Percentiles rank a stretch among this genome's conserved stretches.
Evolutionary conservation across 2,329 filamentous ascomycete genomes (phyloP).

Genomic region (Epichloe bromicola): DNA sequence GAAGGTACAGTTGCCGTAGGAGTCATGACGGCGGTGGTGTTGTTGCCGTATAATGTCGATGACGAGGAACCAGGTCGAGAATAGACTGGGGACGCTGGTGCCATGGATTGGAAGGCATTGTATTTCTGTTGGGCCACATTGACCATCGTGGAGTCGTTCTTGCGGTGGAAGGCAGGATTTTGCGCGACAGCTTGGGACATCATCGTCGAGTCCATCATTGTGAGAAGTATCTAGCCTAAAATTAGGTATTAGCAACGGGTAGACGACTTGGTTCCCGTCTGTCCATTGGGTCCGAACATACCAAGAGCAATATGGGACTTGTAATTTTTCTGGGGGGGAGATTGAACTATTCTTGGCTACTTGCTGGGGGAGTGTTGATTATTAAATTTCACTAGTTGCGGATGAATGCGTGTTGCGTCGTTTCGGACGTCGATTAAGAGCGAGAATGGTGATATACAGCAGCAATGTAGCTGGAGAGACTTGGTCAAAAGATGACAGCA

Average conservation of each 20-base stretch:
- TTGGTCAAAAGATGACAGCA: slow-evolving; percentile 5
- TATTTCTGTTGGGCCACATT: slow-evolving; percentile 6
- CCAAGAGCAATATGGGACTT: neutral
- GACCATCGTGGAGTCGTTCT: slow-evolving; percentile 56
- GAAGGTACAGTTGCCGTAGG: slow-evolving; percentile 65
- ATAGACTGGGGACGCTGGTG: slow-evolving; percentile 49
- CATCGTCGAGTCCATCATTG: slow-evolving; percentile 51
- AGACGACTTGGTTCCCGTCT: neutral
- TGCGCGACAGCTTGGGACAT: slow-evolving; percentile 53
- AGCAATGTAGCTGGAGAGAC: neutral
- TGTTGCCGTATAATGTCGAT: slow-evolving; percentile 37
- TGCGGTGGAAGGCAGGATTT: slow-evolving; percentile 79
- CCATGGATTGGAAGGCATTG: slow-evolving; percentile 38
- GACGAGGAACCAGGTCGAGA: slow-evolving; percentile 52
- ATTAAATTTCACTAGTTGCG: slow-evolving; percentile 1
- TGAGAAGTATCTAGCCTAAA: neutral
- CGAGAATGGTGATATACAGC: slow-evolving; percentile 8
- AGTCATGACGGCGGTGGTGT: slow-evolving; percentile 52
- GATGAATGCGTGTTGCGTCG: slow-evolving; percentile 2
- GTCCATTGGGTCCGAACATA: neutral
- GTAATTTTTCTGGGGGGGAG: neutral
- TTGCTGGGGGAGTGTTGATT: neutral
- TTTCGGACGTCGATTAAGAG: slow-evolving; percentile 8
- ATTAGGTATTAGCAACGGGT: neutral
- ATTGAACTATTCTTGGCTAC: neutral